phyloP scores from a whole-genome alignment of 2,329 filamentous ascomycete genomes.

The Rutstroemia sp. region DNA sequence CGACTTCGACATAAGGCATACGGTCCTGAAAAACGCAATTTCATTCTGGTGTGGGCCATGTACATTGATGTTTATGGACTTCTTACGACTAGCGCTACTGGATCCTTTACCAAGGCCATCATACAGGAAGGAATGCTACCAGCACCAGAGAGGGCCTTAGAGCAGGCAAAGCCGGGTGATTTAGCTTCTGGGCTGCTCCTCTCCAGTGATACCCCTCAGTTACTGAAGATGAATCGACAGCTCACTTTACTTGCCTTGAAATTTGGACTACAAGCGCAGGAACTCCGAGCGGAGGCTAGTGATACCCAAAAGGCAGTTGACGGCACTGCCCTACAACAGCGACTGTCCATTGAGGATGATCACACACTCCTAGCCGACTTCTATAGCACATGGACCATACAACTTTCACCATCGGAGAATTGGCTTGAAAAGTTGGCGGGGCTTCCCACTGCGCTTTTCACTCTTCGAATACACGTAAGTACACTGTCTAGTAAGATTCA shows the following conservation, averaged over 20 bases:
- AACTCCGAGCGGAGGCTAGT: conserved; percentile 15
- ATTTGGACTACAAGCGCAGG: conserved; percentile 16
- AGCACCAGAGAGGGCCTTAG: conserved; percentile 18
- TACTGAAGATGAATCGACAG: conserved; percentile 18
- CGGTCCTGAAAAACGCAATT: conserved; percentile 38
- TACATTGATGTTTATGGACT: conserved; percentile 49
- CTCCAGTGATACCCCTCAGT: background rate
- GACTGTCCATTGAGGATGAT: background rate
- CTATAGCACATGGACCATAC: background rate
- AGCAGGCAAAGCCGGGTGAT: background rate
- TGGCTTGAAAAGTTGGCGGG: background rate
- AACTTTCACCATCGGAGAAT: background rate
- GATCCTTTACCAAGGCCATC: conserved; percentile 42
- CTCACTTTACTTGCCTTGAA: conserved; percentile 18
- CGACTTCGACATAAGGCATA: conserved; percentile 39
- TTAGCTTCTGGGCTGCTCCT: background rate
- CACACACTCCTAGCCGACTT: background rate
- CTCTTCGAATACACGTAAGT: background rate
- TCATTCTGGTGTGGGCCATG: conserved; percentile 46
- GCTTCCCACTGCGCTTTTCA: background rate
- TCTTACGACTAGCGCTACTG: conserved; percentile 42
- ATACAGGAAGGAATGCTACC: conserved; percentile 39
- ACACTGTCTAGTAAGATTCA: background rate
- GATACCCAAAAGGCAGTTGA: background rate
- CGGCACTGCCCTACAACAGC: background rate